Conservation (phyloP, 1,139 yeast species). For the Hemisphaericaspora xylofermentans region DNA sequence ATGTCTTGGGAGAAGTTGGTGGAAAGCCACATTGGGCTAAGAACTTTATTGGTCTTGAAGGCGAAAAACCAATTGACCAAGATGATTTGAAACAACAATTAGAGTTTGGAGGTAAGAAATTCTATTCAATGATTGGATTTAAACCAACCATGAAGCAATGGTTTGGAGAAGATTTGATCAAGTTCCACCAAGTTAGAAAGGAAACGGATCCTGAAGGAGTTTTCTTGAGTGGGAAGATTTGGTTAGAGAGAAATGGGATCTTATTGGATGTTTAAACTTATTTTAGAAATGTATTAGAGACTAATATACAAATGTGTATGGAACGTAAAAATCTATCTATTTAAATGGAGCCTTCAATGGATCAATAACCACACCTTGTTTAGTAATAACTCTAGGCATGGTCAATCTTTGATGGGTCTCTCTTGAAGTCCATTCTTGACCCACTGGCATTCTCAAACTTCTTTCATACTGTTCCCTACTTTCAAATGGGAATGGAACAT, state of each 20-base stretch:
- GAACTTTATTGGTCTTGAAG: conserved; percentile 72
- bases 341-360: conserved; percentile 78
- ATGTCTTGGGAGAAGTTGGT: conserved; percentile 68
- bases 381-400: conserved; percentile 83
- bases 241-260: conserved; percentile 83
- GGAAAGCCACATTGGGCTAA: conserved; percentile 99
- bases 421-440: conserved; percentile 94
- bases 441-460: conserved; percentile 91
- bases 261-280: conserved; percentile 22
- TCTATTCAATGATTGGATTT: conserved; percentile 82
- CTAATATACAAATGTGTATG: not conserved
- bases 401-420: conserved; percentile 84
- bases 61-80: conserved; percentile 21
- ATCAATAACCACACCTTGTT: conserved; percentile 87
- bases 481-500: conserved; percentile 93
- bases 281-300: not conserved
- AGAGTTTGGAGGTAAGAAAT: conserved; percentile 46
- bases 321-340: conserved; percentile 17
- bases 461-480: conserved; percentile 92
- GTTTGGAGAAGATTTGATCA: conserved; percentile 71
- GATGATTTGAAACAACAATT: conserved; percentile 40
- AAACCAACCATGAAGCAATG: conserved; percentile 66
- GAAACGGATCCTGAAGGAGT: conserved; percentile 79
- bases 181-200: conserved; percentile 60
- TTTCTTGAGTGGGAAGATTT: conserved; percentile 70